Evolutionary conservation across 305 asterid genomes (phyloP).

Genomic region (Rubia occidens): DNA sequence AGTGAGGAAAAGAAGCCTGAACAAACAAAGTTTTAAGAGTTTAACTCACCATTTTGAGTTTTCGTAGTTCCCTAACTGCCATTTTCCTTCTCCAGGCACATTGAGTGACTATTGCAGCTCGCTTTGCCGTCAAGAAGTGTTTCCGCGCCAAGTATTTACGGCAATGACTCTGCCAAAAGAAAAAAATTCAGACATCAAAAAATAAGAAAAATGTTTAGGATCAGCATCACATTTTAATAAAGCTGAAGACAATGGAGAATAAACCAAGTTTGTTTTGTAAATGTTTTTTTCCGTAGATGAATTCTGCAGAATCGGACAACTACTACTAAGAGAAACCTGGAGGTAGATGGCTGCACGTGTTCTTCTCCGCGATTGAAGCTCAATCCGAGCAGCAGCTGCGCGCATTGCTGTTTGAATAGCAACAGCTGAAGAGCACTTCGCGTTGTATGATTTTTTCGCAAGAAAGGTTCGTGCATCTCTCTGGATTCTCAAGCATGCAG

Average conservation of each 20-base stretch:
- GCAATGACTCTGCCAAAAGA: conserved; percentile 36
- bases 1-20: background rate
- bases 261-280: background rate
- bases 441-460: conserved; percentile 36
- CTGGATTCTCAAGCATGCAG: conserved; percentile 67
- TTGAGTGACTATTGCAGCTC: conserved; percentile 46
- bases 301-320: background rate
- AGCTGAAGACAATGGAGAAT: background rate
- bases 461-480: conserved; percentile 48
- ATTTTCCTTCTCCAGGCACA: conserved; percentile 50
- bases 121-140: conserved; percentile 36
- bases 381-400: conserved; percentile 52
- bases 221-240: background rate
- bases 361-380: conserved; percentile 35
- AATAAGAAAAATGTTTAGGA: background rate
- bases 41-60: conserved; percentile 56
- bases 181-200: background rate
- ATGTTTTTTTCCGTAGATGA: background rate
- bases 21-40: background rate
- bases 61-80: conserved; percentile 44
- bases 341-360: conserved; percentile 42
- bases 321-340: conserved; percentile 30
- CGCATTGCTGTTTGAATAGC: conserved; percentile 57
- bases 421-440: conserved; percentile 42
- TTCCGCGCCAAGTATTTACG: conserved; percentile 33